Percentiles rank a stretch among this genome's conserved stretches.
These are phyloP conservation scores for Parachaetomium inaequale DNA, from an alignment of 495 filamentous ascomycete genomes.

Conservation along the genomic window DNA sequence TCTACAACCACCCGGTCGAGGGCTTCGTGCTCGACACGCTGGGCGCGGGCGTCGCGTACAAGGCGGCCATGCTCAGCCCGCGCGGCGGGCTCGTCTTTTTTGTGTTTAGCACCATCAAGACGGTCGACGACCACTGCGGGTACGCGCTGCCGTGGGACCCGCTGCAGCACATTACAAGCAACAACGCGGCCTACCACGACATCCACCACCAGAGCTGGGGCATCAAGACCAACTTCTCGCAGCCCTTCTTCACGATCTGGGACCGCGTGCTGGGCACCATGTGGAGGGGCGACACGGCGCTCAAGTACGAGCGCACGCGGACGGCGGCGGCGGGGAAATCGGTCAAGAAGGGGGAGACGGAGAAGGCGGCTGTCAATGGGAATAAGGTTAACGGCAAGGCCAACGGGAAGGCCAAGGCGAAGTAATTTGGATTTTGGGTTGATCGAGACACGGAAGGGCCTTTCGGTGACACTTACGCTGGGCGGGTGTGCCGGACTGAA, in stretches of 20 bases:
- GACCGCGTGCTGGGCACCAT: conserved; percentile 67
- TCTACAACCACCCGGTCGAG: conserved; percentile 94
- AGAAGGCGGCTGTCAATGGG: neutral
- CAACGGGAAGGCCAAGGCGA: conserved; percentile 1
- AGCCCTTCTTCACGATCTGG: conserved; percentile 88
- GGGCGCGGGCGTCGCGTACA: conserved; percentile 77
- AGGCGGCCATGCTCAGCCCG: conserved; percentile 68
- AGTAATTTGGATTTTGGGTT: neutral
- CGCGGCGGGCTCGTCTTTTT: conserved; percentile 85
- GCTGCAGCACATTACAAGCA: conserved; percentile 81
- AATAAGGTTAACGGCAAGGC: neutral
- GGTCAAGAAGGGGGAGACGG: conserved; percentile 6
- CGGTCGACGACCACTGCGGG: conserved; percentile 95
- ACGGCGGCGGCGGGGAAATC: conserved; percentile 36
- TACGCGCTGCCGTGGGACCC: conserved; percentile 95
- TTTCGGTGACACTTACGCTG: conserved; percentile 1
- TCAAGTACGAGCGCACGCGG: conserved; percentile 43
- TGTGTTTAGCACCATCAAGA: conserved; percentile 81
- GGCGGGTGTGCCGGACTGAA: neutral
- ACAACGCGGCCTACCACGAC: conserved; percentile 94
- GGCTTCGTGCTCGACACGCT: conserved; percentile 90
- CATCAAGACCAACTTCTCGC: conserved; percentile 77
- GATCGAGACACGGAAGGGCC: neutral
- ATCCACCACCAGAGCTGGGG: conserved; percentile 99
- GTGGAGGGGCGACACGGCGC: conserved; percentile 59